Evolutionary conservation across 805 yeast species (phyloP), one percentile per base, ranked within the genome.

Genomic region (Saccharomycopsis sp.): DNA sequence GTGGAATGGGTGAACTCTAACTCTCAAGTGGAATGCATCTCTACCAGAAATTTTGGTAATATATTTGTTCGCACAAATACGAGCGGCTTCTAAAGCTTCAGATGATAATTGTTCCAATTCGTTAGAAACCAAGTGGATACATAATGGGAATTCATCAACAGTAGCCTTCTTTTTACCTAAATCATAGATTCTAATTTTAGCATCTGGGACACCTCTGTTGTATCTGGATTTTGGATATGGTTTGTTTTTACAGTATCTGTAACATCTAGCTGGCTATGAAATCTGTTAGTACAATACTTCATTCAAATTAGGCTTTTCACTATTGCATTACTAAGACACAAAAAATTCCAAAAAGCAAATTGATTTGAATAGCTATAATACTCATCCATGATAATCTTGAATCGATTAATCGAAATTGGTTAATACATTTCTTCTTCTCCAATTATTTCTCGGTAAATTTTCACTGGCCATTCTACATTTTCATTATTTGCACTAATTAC

Each of bases 161-260:
- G 90, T 70, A 57, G 98, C 98, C 85, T 93, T 89, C 95, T 93
- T 93, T 79, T 96, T 88, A 77, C 98, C 98, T 69, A 93, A 81
- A 76, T 93, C 98, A 73, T 84, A 93, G 74, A 93, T 88, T 80
- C 97, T 87, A 74, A 93, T 88, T 87, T 93, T 93, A 64, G 97
- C 81, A 76, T 93, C 98, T 75, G 98, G 98, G 70, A 93, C 98
- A 77, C 97, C 97, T 83, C 98, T 90, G 90, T 93, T 93, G 88
- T 89, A 93, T 79, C 98, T 89, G 67, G 97, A 89, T 83, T 93
- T 93, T 79, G 98, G 98, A 85, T 81, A 93, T 68, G 98, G 98
- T 82, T 93, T 93, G 95, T 93, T 93, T 86, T 93, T 93, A 85
- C 96, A 94, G 94, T 90, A 93, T 81, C 98, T 88, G 96, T 93